Base-by-base conservation (phyloP, 371 early-diverging fungal species). In the Funneliformis caledonium region DNA sequence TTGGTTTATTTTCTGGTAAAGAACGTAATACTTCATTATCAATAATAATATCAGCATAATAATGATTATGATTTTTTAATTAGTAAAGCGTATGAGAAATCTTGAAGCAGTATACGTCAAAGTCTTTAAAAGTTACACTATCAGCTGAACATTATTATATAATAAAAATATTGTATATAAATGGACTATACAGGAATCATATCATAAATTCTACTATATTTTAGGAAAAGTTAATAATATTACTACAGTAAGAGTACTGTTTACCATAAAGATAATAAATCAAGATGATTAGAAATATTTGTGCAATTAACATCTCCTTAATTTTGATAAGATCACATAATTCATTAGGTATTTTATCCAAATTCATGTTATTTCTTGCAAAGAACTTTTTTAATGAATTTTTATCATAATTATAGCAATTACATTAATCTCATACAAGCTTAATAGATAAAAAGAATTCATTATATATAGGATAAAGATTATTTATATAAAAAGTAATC, bases 261-360 rank as follows among this genome's bases (percentile, higher is more conserved):
- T 50, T 48, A n/a, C 50, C 48, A 19, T 22, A n/a, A 26, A 72
- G 56, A 50, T 45, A 50, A 52, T 72, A 72, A 4, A 72, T 19
- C 2, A 52, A 72, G 8, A 72, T n/a, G 14, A 72, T 48, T 2
- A 26, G n/a, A 37, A 50, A 72, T 22, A 56, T 26, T 72, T 56
- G 48, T 72, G 72, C 11, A 8, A 72, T 72, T 16, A 72, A 47
- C 72, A 72, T 72, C 50, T 72, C 72, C 1, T 72, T 22, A 22
- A 72, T 72, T 56, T 72, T 22, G 11, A 50, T 48, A 52, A 72
- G 72, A 52, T 33, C 5, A 3, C 1, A 12, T 50, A 72, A 11
- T 22, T 72, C 72, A 1, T 72, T 22, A 45, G 50, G 22, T 31
- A 72, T 5, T 16, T 19, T 31, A 0, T 22, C 52, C 6, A 4